Evolutionary conservation across 2,329 filamentous ascomycete genomes (phyloP), one percentile per base, ranked within the genome.

Genomic region (Fusarium verticillioides): DNA sequence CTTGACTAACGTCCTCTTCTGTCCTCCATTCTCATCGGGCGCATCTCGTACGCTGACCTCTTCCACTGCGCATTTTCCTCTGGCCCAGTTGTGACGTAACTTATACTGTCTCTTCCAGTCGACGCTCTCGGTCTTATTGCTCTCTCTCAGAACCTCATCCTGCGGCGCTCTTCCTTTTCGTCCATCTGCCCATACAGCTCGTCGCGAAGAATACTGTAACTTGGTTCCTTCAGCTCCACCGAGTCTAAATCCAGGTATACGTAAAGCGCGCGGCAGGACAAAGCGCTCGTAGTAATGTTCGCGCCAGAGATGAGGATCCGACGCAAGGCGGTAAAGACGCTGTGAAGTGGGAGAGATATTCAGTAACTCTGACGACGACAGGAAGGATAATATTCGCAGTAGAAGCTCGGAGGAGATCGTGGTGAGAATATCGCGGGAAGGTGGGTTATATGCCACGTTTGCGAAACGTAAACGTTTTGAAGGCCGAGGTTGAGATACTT

Each of bases 91-190:
- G 80, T 97, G 93, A 50, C 94, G 89, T 56, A 98, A 86, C 78
- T 92, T 94, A 82, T 97, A 98, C 77, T 96, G 93, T 69, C 89
- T 88, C 84, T 97, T 97, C 95, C 95, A 98, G 78, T 96, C 90
- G 28, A 92, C 86, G 12, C 89, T 64, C 52, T 69, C 65, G 18
- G 39, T 52, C 30, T 58, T 37, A 26, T 30, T 65, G 43, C 49
- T 73, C 47, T 54, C 53, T 28, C 34, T 53, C 8, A 36, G 36
- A 36, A 50, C 42, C 34, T 65, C 59, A 11, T 69, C 59, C 66
- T 91, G 88, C 2, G 84, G 81, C 66, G 84, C 78, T 21, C 85
- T 84, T 21, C 84, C 83, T 47, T 81, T 76, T 42, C 85, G 79
- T 4, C 85, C 78, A 50, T 87, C 85, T 1, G 84, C 84, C 85